A percentile compares a stretch with the other conserved stretches of the same genome.
phyloP scores from a whole-genome alignment of 139 green algal species.

The Gonium pectorale region DNA sequence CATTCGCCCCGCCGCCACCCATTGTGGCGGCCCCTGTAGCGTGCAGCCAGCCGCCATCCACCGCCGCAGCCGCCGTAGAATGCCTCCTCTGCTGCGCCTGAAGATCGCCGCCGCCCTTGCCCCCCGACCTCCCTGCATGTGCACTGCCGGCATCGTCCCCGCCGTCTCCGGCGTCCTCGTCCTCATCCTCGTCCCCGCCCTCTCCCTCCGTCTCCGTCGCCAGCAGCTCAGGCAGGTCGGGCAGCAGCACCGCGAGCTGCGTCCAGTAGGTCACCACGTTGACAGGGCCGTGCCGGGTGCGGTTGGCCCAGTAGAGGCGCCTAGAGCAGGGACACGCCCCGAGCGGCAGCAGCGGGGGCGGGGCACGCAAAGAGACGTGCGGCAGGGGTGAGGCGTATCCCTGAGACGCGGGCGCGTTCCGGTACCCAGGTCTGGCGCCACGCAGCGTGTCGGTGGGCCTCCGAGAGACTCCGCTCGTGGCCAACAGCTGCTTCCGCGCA shows the following conservation, averaged over 20 bases:
- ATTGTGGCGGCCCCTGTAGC: neutral
- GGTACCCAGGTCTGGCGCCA: too few species aligned
- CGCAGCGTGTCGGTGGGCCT: too few species aligned
- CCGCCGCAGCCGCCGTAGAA: neutral
- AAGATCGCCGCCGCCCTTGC: neutral
- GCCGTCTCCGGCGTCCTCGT: neutral
- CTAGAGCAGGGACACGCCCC: neutral
- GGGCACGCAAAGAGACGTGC: too few species aligned
- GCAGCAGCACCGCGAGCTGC: neutral
- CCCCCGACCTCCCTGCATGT: neutral
- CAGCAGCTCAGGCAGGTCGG: conserved; percentile 14
- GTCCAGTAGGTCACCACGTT: conserved; percentile 35
- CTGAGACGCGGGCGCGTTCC: too few species aligned
- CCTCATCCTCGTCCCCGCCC: neutral
- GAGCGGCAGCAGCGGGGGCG: too few species aligned
- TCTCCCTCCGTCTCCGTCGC: neutral
- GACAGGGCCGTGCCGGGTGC: conserved; percentile 22
- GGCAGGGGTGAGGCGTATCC: too few species aligned
- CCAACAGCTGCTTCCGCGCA: too few species aligned
- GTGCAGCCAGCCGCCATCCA: neutral
- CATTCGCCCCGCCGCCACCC: neutral
- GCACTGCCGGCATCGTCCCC: neutral
- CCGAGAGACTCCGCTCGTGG: too few species aligned
- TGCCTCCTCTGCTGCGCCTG: neutral
- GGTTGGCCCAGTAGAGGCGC: conserved; percentile 25